Conservation (phyloP, 768 basidiomycete genomes). For the Tulasnella sp. region DNA sequence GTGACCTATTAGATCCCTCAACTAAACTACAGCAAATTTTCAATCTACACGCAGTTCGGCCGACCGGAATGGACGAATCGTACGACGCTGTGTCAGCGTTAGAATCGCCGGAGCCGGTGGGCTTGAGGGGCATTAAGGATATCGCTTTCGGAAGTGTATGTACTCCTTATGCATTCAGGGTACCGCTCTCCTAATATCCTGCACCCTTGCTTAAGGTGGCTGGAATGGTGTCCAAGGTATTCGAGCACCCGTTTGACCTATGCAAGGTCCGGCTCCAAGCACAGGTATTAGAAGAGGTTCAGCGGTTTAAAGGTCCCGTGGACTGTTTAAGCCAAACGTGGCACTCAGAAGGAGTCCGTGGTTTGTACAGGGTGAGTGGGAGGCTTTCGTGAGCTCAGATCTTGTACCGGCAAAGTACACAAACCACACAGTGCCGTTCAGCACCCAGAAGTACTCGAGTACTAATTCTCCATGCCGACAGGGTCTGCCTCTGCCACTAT, state of each 20-base stretch:
- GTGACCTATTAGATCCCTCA: not conserved
- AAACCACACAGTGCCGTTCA: too few species aligned
- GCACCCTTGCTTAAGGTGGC: conserved; percentile 41
- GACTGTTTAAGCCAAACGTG: conserved; percentile 81
- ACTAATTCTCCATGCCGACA: conserved; percentile 22
- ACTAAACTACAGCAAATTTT: not conserved
- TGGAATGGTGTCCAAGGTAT: conserved; percentile 77
- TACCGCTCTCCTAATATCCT: conserved; percentile 4
- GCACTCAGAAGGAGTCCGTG: conserved; percentile 66
- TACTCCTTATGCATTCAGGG: conserved; percentile 16
- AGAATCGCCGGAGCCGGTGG: not conserved
- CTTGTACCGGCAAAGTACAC: too few species aligned
- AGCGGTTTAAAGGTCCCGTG: conserved; percentile 71
- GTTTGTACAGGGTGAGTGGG: conserved; percentile 69
- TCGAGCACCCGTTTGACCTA: conserved; percentile 93
- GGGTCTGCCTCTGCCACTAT: conserved; percentile 86
- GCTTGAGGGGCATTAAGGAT: conserved; percentile 30
- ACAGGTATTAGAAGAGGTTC: conserved; percentile 62
- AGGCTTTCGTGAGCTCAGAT: not conserved
- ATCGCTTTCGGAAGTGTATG: conserved; percentile 48
- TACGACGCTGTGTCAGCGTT: conserved; percentile 1
- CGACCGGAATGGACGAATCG: not conserved
- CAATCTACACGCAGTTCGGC: not conserved
- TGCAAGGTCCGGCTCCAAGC: conserved; percentile 91
- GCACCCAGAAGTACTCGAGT: too few species aligned